These are phyloP conservation scores for Metarhizium sp. DNA, from an alignment of 2,329 filamentous ascomycete genomes.

Conservation along the genomic window DNA sequence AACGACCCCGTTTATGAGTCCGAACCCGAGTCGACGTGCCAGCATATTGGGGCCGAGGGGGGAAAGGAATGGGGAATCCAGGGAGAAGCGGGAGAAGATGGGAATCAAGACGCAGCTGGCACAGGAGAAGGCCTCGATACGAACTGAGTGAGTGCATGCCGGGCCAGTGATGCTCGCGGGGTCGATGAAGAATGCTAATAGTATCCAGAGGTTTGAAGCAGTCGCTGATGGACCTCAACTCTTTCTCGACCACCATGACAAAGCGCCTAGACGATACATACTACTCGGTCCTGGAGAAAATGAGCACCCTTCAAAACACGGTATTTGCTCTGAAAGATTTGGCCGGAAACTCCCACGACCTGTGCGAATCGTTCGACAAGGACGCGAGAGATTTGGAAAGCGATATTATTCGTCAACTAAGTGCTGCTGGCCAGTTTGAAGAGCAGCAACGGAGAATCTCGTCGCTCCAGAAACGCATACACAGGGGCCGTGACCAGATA, in stretches of 20 bases:
- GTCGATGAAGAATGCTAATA: neutral
- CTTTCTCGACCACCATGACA: constrained; percentile 53
- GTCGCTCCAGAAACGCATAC: constrained; percentile 51
- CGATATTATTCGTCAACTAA: constrained; percentile 53
- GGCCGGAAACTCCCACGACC: constrained; percentile 48
- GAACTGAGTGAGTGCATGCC: constrained; percentile 20
- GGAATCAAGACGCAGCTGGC: constrained; percentile 34
- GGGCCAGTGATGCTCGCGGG: neutral
- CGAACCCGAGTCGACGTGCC: constrained; percentile 32
- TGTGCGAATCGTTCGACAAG: constrained; percentile 48
- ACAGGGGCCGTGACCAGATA: constrained; percentile 49
- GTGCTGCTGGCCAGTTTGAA: constrained; percentile 51
- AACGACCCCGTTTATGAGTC: constrained; percentile 32
- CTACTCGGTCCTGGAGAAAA: constrained; percentile 62
- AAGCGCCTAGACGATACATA: constrained; percentile 64
- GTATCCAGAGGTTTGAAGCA: constrained; percentile 38
- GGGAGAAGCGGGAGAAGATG: constrained; percentile 25
- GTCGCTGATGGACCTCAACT: constrained; percentile 43
- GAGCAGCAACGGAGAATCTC: constrained; percentile 56
- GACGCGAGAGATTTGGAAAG: constrained; percentile 50
- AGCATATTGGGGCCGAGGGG: constrained; percentile 28
- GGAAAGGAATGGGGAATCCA: constrained; percentile 21
- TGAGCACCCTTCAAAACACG: constrained; percentile 53
- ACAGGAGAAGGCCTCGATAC: constrained; percentile 17
- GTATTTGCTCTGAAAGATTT: constrained; percentile 58